Conservation (phyloP, 2,329 filamentous ascomycete genomes). For the Alternaria sp. region DNA sequence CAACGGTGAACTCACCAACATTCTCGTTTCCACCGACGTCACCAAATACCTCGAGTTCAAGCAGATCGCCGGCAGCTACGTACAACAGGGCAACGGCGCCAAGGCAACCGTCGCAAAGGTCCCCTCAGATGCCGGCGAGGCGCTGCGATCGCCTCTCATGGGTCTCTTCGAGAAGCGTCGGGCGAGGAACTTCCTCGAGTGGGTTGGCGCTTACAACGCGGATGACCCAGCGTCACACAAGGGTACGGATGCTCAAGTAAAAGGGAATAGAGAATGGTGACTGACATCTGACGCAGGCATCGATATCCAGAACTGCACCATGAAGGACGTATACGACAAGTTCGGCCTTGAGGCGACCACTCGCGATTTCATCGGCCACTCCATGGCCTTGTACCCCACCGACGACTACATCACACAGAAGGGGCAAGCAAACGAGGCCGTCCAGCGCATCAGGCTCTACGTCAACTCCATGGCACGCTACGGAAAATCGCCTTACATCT, state of each 20-base stretch:
- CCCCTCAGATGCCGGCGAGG: constrained; percentile 86
- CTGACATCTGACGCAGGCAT: constrained; percentile 62
- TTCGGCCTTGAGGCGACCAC: constrained; percentile 90
- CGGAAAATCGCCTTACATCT: constrained; percentile 99
- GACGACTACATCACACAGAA: constrained; percentile 81
- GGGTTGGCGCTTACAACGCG: constrained; percentile 84
- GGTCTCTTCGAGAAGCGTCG: constrained; percentile 97
- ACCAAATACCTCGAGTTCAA: constrained; percentile 62
- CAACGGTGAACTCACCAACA: constrained; percentile 97
- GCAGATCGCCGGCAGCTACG: constrained; percentile 88
- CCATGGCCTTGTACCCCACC: constrained; percentile 94
- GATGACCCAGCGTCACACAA: constrained; percentile 87
- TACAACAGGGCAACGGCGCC: constrained; percentile 82
- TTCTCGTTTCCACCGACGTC: constrained; percentile 90
- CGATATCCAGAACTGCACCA: constrained; percentile 77
- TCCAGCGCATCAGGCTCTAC: constrained; percentile 92
- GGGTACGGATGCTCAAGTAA: constrained; percentile 61
- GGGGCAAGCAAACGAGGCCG: constrained; percentile 80
- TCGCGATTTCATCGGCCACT: constrained; percentile 95
- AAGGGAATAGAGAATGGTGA: background rate
- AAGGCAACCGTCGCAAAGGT: constrained; percentile 97
- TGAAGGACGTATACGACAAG: constrained; percentile 99
- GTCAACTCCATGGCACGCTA: constrained; percentile 97
- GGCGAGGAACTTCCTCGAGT: constrained; percentile 96
- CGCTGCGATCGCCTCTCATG: constrained; percentile 91